Evolutionary conservation across 305 asterid species (phyloP).

Genomic region (Andrographis paniculata): DNA sequence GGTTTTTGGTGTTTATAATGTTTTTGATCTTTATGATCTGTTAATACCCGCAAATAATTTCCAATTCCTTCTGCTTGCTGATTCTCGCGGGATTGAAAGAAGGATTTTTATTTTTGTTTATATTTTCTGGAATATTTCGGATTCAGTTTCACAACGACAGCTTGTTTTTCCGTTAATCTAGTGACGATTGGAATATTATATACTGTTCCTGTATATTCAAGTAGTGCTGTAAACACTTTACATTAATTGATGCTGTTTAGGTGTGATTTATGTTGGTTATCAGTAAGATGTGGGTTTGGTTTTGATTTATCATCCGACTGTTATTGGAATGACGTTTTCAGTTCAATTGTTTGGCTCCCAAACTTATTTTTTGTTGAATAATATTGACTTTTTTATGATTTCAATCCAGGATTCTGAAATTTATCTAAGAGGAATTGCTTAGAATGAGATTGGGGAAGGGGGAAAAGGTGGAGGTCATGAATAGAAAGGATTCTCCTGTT

Average conservation of each 20-base stretch:
- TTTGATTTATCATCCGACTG: constrained; percentile 5
- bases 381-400: constrained; percentile 6
- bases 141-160: neutral
- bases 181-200: neutral
- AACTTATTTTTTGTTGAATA: constrained; percentile 6
- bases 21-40: too few species aligned
- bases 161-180: constrained; percentile 11
- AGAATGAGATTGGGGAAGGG: constrained; percentile 57
- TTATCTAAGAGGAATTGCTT: constrained; percentile 14
- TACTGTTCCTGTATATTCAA: constrained; percentile 1
- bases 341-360: constrained; percentile 8
- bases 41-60: too few species aligned
- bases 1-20: too few species aligned
- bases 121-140: too few species aligned
- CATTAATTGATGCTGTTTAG: constrained; percentile 7
- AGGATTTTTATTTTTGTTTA: too few species aligned
- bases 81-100: too few species aligned
- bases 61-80: too few species aligned
- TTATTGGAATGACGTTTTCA: neutral
- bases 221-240: neutral
- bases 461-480: constrained; percentile 68
- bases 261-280: constrained; percentile 2
- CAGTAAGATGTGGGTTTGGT: constrained; percentile 8
- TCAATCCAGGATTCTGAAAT: constrained; percentile 32
- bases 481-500: constrained; percentile 29